Percentiles rank a stretch among this genome's conserved stretches.
These are phyloP conservation scores for Yamadazyma sp. DNA, from an alignment of 805 yeast species.

Conservation along the genomic window DNA sequence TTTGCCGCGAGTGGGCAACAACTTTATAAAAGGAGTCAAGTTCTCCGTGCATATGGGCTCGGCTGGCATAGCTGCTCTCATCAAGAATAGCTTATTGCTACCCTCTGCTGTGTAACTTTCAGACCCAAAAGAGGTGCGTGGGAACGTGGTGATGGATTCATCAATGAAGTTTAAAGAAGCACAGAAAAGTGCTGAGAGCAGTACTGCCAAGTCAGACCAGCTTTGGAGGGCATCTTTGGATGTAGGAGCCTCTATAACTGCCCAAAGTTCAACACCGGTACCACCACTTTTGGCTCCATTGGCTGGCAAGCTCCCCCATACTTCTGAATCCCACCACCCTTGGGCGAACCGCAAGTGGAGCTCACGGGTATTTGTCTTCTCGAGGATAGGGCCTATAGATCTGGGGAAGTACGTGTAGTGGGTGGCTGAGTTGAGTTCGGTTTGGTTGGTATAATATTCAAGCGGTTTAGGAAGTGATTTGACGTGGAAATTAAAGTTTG, in stretches of 20 bases:
- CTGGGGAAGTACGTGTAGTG: constrained; percentile 78
- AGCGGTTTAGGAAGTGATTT: constrained; percentile 47
- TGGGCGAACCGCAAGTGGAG: constrained; percentile 85
- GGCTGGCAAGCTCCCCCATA: constrained; percentile 81
- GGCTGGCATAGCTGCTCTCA: constrained; percentile 87
- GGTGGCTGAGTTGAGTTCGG: constrained; percentile 1
- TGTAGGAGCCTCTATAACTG: constrained; percentile 66
- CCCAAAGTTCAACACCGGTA: constrained; percentile 93
- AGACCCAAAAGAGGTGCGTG: constrained; percentile 35
- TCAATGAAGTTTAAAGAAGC: constrained; percentile 92
- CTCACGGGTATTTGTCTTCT: constrained; percentile 64
- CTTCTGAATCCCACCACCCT: constrained; percentile 91
- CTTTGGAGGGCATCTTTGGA: constrained; percentile 54
- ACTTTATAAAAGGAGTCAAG: constrained; percentile 86
- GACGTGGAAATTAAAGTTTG: constrained; percentile 69
- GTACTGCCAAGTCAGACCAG: constrained; percentile 74
- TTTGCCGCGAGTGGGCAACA: constrained; percentile 89
- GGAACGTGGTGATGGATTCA: constrained; percentile 67
- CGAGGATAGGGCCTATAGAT: constrained; percentile 73
- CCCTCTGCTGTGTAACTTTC: constrained; percentile 23
- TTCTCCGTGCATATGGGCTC: constrained; percentile 98
- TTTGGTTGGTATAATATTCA: constrained; percentile 12
- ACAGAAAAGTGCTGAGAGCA: constrained; percentile 88
- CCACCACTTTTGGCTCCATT: constrained; percentile 81
- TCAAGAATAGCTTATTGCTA: constrained; percentile 47